These are phyloP conservation scores for Andalucia godoyi DNA, from an alignment of 78 protist species.

Conservation along the genomic window DNA sequence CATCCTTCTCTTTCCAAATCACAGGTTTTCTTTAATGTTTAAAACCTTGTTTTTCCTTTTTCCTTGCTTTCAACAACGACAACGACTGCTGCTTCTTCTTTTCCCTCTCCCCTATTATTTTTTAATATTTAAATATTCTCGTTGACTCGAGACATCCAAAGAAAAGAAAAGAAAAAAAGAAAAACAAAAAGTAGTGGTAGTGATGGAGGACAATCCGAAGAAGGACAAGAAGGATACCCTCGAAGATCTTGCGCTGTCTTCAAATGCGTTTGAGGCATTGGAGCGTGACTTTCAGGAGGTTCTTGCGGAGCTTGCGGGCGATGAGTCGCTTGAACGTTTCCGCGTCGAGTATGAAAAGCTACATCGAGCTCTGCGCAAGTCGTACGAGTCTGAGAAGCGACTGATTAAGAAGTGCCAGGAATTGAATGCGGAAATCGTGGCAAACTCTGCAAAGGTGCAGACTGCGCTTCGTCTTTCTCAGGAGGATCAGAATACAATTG, in stretches of 20 bases:
- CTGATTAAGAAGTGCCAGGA: constrained; percentile 51
- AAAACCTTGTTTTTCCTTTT: too few species aligned
- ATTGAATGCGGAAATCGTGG: constrained; percentile 45
- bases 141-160: too few species aligned
- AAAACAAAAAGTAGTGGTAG: too few species aligned
- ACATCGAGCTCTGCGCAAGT: constrained; percentile 59
- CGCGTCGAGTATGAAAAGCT: constrained; percentile 68
- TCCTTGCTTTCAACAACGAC: too few species aligned
- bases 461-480: constrained; percentile 51
- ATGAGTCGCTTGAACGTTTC: constrained; percentile 58
- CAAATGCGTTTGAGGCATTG: constrained; percentile 41
- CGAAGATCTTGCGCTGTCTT: constrained; percentile 27
- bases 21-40: too few species aligned
- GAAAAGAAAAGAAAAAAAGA: too few species aligned
- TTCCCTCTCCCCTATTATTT: too few species aligned
- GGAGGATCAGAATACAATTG: constrained; percentile 68
- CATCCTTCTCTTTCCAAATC: too few species aligned
- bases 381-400: constrained; percentile 72
- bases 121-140: too few species aligned
- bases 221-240: too few species aligned
- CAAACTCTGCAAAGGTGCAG: constrained; percentile 55
- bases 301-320: constrained; percentile 50
- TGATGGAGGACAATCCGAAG: too few species aligned
- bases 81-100: too few species aligned
- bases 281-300: constrained; percentile 66